Base-by-base conservation (phyloP, 495 filamentous ascomycete species). In the Talaromyces nanjingensis region DNA sequence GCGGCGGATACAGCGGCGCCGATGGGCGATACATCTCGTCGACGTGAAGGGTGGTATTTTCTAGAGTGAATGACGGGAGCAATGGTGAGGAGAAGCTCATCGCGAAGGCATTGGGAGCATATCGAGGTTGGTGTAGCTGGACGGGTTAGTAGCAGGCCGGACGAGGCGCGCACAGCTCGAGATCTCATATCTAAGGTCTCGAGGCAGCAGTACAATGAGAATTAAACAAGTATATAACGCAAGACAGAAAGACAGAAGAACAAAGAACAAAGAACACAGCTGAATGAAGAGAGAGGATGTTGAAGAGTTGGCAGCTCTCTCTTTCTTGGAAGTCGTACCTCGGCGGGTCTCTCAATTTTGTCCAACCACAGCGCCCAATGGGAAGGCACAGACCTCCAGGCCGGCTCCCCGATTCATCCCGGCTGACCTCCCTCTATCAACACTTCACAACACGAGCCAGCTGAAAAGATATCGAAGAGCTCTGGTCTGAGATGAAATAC, bases 1-100 rank as follows among this genome's bases (percentile, higher is more conserved):
- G 90, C 91, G 3, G 90, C 89, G 3, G 89, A 87, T 39, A 92
- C 89, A 2, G 91, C 92, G 25, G 86, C 84, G 14, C 85, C 85
- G 70, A 82, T 85, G 62, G 80, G 78, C 25, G 86, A 87, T 20
- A 66, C 73, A 69, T 79, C 70, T 68, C 70, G 70, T 66, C 77
- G 75, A n/a, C 75, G 69, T 3, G 74, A 75, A 0, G 78, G 75
- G 59, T 75, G 77, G 47, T 77, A 81, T 75, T 73, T 75, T 63
- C 78, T 76, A 2, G 72, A 70, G 65, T 79, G 77, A 39, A 31
- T 16, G 22, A 22, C 4, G 29, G 39, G 24, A 29, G 14, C 11
- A 49, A 49, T 53, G 27, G 53, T 34, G 20, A 42, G n/a, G 18
- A 72, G 65, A 42, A 77, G 67, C 64, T 81, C 77, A 71, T 81